A percentile compares a stretch with the other conserved stretches of the same genome.
phyloP scores from a whole-genome alignment of 768 basidiomycete genomes.

The Leccinum aurantiacum region DNA sequence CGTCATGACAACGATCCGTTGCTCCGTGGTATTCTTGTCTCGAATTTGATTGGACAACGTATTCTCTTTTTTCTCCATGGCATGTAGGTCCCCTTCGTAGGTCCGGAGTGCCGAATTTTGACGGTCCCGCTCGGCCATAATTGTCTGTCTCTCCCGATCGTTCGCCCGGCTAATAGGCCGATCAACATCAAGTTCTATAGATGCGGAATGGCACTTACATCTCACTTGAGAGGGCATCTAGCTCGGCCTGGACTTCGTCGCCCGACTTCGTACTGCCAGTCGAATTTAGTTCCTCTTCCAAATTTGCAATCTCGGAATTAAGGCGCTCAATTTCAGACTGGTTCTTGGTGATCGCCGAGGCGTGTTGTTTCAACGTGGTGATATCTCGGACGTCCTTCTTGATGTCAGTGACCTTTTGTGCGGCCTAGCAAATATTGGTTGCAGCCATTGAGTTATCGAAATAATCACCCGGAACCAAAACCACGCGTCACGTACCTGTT shows the following conservation, averaged over 20 bases:
- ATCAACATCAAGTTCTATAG: background rate
- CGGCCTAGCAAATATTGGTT: conserved; percentile 39
- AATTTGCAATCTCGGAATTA: conserved; percentile 54
- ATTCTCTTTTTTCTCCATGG: conserved; percentile 60
- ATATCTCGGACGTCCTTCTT: conserved; percentile 66
- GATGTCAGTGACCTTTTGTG: conserved; percentile 49
- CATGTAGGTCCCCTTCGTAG: conserved; percentile 60
- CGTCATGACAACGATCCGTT: conserved; percentile 56
- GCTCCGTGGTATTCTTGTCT: conserved; percentile 57
- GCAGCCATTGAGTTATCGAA: background rate
- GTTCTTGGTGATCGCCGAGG: conserved; percentile 55
- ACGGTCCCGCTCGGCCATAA: conserved; percentile 63
- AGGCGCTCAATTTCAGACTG: conserved; percentile 60
- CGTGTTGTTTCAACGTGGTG: conserved; percentile 57
- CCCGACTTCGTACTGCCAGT: conserved; percentile 80
- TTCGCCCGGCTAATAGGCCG: conserved; percentile 39
- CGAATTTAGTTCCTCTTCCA: conserved; percentile 68
- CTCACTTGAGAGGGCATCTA: conserved; percentile 59
- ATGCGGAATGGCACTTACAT: conserved; percentile 50
- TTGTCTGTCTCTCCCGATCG: conserved; percentile 59
- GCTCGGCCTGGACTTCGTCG: conserved; percentile 81
- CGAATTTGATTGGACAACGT: conserved; percentile 56
- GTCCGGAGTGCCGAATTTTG: conserved; percentile 51
- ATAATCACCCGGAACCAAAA: background rate
- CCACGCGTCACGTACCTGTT: conserved; percentile 50